Conservation (phyloP, 306 rosid species). For the Cucumis hystrix region DNA sequence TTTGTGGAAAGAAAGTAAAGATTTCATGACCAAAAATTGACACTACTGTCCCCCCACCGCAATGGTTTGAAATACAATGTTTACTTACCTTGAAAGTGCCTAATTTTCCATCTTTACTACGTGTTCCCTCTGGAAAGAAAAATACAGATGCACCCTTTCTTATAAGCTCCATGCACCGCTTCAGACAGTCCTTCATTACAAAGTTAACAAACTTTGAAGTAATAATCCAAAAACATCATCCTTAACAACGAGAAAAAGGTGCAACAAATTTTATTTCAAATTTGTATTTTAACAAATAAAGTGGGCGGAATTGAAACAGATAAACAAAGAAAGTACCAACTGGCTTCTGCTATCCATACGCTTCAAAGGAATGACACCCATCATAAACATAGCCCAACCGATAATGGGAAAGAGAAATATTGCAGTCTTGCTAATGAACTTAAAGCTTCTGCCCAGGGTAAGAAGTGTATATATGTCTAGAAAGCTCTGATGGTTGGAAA, state of each 20-base stretch:
- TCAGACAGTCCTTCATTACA: conserved; percentile 61
- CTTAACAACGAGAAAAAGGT: not conserved
- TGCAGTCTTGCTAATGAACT: conserved; percentile 94
- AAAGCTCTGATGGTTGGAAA: conserved; percentile 97
- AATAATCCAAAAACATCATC: not conserved
- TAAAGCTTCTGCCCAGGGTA: conserved; percentile 73
- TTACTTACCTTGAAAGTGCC: conserved; percentile 77
- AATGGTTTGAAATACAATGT: conserved; percentile 2
- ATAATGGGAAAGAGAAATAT: conserved; percentile 76
- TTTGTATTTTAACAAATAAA: conserved; percentile 3
- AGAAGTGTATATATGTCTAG: conserved; percentile 78
- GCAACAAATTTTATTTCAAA: not conserved
- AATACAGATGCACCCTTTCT: conserved; percentile 81
- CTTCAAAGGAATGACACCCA: conserved; percentile 77
- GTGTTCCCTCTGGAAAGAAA: conserved; percentile 96
- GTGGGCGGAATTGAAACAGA: not conserved
- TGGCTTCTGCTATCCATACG: conserved; percentile 94
- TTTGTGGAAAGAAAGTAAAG: not conserved
- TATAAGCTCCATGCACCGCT: conserved; percentile 68
- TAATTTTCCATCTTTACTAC: conserved; percentile 73
- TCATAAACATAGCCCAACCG: conserved; percentile 95
- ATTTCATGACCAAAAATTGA: not conserved
- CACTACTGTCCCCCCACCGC: not conserved
- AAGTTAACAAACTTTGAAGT: not conserved
- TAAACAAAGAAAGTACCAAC: conserved; percentile 42